Evolutionary conservation across 257 asterid genomes (phyloP).

Genomic region (Lycium ferocissimum): DNA sequence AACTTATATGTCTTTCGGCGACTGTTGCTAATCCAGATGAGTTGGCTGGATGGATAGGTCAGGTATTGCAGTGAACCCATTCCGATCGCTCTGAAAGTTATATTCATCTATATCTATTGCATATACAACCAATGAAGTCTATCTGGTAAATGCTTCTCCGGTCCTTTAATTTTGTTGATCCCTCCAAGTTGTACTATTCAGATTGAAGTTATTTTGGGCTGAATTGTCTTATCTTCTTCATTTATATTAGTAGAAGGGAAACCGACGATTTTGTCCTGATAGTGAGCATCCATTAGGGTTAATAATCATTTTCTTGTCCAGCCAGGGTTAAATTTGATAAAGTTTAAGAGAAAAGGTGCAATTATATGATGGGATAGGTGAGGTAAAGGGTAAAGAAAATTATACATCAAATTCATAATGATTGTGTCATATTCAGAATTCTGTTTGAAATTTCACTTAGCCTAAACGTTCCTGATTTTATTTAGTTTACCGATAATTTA

Average conservation of each 20-base stretch:
- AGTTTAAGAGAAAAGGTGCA: background rate
- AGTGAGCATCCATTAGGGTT: constrained; percentile 1
- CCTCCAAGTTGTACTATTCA: constrained; percentile 9
- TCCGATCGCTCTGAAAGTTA: constrained; percentile 28
- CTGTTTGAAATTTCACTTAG: background rate
- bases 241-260: constrained; percentile 15
- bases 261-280: background rate
- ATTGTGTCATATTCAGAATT: background rate
- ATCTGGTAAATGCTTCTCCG: constrained; percentile 16
- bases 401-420: background rate
- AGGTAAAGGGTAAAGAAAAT: background rate
- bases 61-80: constrained; percentile 64
- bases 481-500: background rate
- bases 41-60: constrained; percentile 99
- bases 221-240: constrained; percentile 5
- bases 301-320: background rate
- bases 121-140: background rate
- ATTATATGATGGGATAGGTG: background rate
- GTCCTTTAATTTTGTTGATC: constrained; percentile 18
- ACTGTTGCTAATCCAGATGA: constrained; percentile 98
- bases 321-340: background rate
- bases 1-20: constrained; percentile 94
- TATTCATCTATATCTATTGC: constrained; percentile 1
- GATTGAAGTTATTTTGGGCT: background rate
- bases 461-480: background rate